Conservation (phyloP, 192 early-diverging fungal genomes). For the Umbelopsis sp. region DNA sequence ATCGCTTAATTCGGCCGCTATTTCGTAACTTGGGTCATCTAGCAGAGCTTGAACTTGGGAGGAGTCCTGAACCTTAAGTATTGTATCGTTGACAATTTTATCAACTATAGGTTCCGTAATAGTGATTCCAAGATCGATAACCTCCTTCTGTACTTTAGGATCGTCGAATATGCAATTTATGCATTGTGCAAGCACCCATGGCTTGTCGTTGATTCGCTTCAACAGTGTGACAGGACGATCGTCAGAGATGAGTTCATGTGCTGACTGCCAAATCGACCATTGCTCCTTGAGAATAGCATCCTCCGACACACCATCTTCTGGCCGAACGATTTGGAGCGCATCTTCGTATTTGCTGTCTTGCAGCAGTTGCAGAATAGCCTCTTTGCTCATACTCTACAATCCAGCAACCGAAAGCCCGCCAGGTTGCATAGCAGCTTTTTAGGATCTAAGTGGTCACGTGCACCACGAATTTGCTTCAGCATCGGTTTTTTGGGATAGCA, state of each 20-base stretch:
- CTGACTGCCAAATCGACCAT: constrained; percentile 43
- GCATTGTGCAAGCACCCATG: constrained; percentile 61
- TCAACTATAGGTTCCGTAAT: constrained; percentile 30
- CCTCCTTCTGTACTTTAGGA: constrained; percentile 30
- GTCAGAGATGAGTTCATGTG: constrained; percentile 32
- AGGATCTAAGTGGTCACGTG: too few relatives aligned
- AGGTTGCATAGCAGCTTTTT: neutral
- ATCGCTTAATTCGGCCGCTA: constrained; percentile 23
- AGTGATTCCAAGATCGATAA: constrained; percentile 55
- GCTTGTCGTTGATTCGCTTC: constrained; percentile 53
- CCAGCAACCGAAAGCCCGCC: neutral
- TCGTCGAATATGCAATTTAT: constrained; percentile 41
- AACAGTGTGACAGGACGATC: constrained; percentile 41
- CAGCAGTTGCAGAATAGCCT: neutral
- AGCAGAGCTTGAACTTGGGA: neutral
- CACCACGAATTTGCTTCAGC: too few relatives aligned
- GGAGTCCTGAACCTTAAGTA: constrained; percentile 2
- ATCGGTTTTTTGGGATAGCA: too few relatives aligned
- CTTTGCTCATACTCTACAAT: neutral
- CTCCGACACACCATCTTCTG: constrained; percentile 1
- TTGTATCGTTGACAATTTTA: constrained; percentile 24
- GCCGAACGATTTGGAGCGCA: neutral
- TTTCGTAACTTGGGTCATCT: constrained; percentile 3
- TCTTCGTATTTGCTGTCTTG: constrained; percentile 7
- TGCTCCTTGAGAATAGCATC: constrained; percentile 47